phyloP scores from a whole-genome alignment of 2,329 filamentous ascomycete genomes.

The Grosmannia serpens region DNA sequence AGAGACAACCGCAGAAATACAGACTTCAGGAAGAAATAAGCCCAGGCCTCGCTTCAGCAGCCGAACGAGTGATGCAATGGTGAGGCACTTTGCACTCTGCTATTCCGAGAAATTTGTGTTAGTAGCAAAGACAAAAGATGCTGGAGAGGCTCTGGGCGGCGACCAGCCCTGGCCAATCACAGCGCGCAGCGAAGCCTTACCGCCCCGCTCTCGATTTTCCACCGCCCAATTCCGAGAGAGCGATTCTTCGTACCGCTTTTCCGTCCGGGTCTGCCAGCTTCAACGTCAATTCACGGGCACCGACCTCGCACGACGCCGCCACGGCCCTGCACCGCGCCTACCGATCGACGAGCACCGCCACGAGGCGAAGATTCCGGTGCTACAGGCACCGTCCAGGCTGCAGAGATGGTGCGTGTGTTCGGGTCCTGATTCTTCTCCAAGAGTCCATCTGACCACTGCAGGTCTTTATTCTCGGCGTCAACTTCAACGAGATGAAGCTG shows the following conservation, averaged over 20 bases:
- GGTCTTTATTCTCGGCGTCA: conserved; percentile 79
- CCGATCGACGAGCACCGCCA: background rate
- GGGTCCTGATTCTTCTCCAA: background rate
- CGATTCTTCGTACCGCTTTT: background rate
- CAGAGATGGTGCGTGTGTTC: background rate
- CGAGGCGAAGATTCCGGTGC: background rate
- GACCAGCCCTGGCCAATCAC: background rate
- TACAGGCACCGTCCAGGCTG: background rate
- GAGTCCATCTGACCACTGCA: conserved; percentile 19
- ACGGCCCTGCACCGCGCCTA: background rate
- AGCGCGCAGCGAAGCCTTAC: background rate
- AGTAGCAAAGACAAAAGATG: background rate
- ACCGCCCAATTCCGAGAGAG: background rate
- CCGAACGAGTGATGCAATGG: background rate
- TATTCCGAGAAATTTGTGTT: background rate
- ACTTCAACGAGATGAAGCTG: conserved; percentile 72
- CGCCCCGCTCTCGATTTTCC: background rate
- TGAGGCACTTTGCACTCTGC: background rate
- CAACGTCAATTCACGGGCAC: background rate
- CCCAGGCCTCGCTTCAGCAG: background rate
- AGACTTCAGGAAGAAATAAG: background rate
- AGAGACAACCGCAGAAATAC: too few relatives aligned
- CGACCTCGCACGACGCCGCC: background rate
- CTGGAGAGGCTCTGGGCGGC: background rate
- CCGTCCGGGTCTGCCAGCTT: background rate